These are phyloP conservation scores for Pichia eremophila DNA, from an alignment of 805 yeast genomes.

Conservation along the genomic window DNA sequence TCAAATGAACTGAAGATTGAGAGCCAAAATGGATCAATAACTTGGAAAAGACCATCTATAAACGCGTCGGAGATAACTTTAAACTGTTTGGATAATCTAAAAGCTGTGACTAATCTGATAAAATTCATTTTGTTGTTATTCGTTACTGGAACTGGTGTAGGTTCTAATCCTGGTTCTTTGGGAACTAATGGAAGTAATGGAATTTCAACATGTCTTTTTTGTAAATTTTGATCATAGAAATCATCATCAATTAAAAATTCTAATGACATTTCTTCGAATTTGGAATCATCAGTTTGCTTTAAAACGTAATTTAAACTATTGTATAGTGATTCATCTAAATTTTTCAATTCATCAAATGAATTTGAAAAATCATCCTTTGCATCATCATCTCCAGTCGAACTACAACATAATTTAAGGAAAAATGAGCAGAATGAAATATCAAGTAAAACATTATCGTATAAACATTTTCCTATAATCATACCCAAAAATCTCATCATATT, in stretches of 20 bases:
- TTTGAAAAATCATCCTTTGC: conserved; percentile 29
- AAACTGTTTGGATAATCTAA: conserved; percentile 58
- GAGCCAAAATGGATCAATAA: conserved; percentile 69
- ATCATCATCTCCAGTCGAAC: conserved; percentile 18
- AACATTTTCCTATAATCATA: conserved; percentile 76
- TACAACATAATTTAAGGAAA: conserved; percentile 55
- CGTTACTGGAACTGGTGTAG: conserved; percentile 35
- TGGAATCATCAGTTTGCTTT: conserved; percentile 38
- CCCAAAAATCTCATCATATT: conserved; percentile 58
- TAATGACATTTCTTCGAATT: conserved; percentile 50
- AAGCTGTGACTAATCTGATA: conserved; percentile 68
- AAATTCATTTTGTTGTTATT: conserved; percentile 58
- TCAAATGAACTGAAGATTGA: conserved; percentile 79
- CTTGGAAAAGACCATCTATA: conserved; percentile 58
- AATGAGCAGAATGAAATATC: conserved; percentile 83
- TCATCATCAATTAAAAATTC: conserved; percentile 55
- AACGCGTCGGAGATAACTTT: conserved; percentile 52
- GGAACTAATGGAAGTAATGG: conserved; percentile 59
- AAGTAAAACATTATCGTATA: conserved; percentile 72
- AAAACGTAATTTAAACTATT: conserved; percentile 53
- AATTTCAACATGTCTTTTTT: conserved; percentile 30
- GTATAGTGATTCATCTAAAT: conserved; percentile 62
- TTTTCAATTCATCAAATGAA: conserved; percentile 70
- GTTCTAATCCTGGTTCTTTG: conserved; percentile 12
- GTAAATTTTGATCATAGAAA: conserved; percentile 20